Evolutionary conservation across 257 asterid species (phyloP), one percentile per base, ranked within the genome.

Genomic region (Prunella vulgaris): DNA sequence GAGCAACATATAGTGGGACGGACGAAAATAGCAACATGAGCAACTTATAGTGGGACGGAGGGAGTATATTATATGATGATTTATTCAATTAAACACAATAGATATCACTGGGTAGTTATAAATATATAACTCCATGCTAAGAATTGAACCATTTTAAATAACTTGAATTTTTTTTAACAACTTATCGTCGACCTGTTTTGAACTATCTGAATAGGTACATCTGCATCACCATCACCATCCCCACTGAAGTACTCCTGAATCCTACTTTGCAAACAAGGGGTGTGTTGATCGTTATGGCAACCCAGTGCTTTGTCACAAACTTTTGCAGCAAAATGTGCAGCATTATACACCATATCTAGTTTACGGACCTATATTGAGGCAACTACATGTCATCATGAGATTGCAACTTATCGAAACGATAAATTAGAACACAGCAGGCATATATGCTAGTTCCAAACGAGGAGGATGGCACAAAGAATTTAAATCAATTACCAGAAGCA

Each of bases 241-340:
- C 78, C 68, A 21, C 78, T 69, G 76, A 93, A 93, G 84, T 90
- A 93, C 72, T 90, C 88, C 48, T 52, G 79, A 79, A 93, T 90
- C 77, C 76, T 90, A 79, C 51, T 85, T 62, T 78, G 89, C 78
- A 93, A 68, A 79, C 95, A 90, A 68, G 90, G 80, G 32, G 96
- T 90, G 59, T 93, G 99, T 40, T 84, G 84, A 46, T 78, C 52
- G 44, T 72, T 77, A 32, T 62, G 69, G 82, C 97, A 90, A 64
- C 96, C 95, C 13, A 78, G 71, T 66, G 82, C 69, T 21, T 75
- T 79, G 77, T 87, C 88, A 72, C 98, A 90, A 66, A 38, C 77
- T 79, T 86, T 86, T 64, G 84, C 75, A 27, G 96, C 95, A 69
- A 69, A 84, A 22, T 74, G 68, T 40, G 84, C 88, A 76, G 93